phyloP scores from a whole-genome alignment of 768 basidiomycete species.

The Psilocybe cyanescens region DNA sequence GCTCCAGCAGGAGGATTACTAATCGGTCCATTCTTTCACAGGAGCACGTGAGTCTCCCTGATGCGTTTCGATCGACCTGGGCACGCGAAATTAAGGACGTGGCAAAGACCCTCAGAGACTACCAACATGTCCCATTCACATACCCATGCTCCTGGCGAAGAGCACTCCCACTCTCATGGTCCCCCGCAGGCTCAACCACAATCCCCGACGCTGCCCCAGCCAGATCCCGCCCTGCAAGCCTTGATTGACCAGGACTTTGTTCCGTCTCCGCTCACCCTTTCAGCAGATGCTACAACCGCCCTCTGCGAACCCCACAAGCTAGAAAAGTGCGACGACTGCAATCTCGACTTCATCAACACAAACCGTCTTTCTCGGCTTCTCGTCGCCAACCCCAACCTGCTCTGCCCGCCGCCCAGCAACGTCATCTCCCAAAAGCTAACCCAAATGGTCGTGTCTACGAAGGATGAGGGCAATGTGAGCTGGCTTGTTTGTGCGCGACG shows the following conservation, averaged over 20 bases:
- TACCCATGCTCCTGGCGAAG: conserved; percentile 62
- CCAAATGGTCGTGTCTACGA: conserved; percentile 73
- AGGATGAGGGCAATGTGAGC: conserved; percentile 95
- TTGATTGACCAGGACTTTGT: conserved; percentile 75
- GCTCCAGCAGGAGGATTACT: conserved; percentile 14
- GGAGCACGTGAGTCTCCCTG: conserved; percentile 15
- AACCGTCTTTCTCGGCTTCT: conserved; percentile 80
- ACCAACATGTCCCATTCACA: conserved; percentile 66
- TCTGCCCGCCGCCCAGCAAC: conserved; percentile 82
- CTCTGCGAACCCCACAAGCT: conserved; percentile 70
- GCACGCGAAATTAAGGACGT: conserved; percentile 18
- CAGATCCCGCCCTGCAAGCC: conserved; percentile 76
- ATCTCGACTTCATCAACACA: conserved; percentile 70
- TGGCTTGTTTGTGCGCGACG: neutral
- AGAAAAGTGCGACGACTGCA: conserved; percentile 77
- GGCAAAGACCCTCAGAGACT: conserved; percentile 18
- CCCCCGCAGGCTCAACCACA: conserved; percentile 45
- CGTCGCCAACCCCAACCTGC: conserved; percentile 66
- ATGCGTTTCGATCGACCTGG: conserved; percentile 17
- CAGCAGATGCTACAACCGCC: conserved; percentile 54
- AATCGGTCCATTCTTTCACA: conserved; percentile 20
- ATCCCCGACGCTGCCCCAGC: conserved; percentile 47
- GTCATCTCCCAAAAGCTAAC: conserved; percentile 78
- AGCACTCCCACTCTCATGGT: conserved; percentile 52
- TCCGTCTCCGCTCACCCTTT: conserved; percentile 59